Conservation (phyloP, 2,329 filamentous ascomycete species). For the Nigrospora osmanthi region DNA sequence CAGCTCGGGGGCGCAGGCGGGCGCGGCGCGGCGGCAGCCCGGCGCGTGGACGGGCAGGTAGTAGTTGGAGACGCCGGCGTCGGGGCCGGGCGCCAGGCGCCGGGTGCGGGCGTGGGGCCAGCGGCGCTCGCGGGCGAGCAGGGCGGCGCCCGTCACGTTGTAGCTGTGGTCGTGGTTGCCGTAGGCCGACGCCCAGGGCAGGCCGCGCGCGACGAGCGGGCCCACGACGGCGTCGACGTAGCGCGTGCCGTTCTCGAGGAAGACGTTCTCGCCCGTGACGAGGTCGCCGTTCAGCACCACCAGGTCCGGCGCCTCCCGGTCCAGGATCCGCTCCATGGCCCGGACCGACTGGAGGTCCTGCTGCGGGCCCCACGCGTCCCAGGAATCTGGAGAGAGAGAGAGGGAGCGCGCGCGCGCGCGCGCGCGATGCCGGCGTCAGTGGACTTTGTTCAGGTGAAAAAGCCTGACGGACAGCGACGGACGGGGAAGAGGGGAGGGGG, state of each 20-base stretch:
- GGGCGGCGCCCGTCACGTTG: slow-evolving; percentile 42
- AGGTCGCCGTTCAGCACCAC: slow-evolving; percentile 65
- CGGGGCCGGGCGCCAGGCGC: slow-evolving; percentile 26
- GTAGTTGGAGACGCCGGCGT: slow-evolving; percentile 38
- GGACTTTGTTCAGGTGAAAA: too few relatives aligned
- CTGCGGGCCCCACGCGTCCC: slow-evolving; percentile 34
- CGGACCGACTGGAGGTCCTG: slow-evolving; percentile 48
- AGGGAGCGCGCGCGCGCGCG: too few relatives aligned
- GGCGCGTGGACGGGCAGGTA: slow-evolving; percentile 34
- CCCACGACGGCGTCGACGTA: slow-evolving; percentile 53
- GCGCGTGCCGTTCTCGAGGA: slow-evolving; percentile 42
- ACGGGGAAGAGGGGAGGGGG: too few relatives aligned
- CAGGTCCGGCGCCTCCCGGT: slow-evolving; percentile 47
- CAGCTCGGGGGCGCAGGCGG: slow-evolving; percentile 27
- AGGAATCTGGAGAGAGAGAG: slow-evolving; percentile 30
- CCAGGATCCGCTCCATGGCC: slow-evolving; percentile 52
- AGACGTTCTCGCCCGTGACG: slow-evolving; percentile 59
- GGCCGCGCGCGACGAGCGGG: slow-evolving; percentile 44
- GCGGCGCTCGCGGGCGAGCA: slow-evolving; percentile 31
- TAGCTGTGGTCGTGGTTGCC: slow-evolving; percentile 62
- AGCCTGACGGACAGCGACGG: too few relatives aligned
- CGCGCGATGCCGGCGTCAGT: too few relatives aligned
- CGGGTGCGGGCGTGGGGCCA: slow-evolving; percentile 30
- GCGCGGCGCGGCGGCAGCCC: slow-evolving; percentile 21
- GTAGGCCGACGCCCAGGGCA: slow-evolving; percentile 61